Evolutionary conservation across 176 grass and related monocot species (phyloP).

Genomic region (Chloris gayana): DNA sequence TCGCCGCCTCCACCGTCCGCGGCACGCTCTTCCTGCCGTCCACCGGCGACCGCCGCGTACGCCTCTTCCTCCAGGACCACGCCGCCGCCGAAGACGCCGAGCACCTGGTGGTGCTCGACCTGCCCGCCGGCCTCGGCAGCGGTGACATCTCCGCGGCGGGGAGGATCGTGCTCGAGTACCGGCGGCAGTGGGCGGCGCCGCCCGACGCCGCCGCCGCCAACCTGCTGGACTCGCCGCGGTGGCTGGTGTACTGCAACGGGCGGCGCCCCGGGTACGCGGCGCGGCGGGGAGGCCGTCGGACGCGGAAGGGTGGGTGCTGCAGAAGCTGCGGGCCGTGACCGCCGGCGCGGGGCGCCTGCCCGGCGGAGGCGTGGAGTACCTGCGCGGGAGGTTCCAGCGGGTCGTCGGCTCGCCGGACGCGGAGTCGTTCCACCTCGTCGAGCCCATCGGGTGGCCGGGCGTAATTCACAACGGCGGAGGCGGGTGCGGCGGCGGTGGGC

Average conservation of each 20-base stretch:
- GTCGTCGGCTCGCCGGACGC: conserved; percentile 51
- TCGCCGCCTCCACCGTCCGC: conserved; percentile 17
- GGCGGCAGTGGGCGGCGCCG: conserved; percentile 26
- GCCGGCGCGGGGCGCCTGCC: conserved; percentile 52
- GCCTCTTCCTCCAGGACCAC: conserved; percentile 58
- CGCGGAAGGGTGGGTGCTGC: conserved; percentile 49
- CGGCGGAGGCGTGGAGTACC: conserved; percentile 46
- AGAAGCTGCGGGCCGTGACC: conserved; percentile 39
- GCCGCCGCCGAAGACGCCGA: not conserved
- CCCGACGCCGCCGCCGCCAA: not conserved
- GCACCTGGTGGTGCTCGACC: conserved; percentile 49
- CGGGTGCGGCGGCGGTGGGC: conserved; percentile 14
- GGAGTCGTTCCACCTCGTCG: conserved; percentile 59
- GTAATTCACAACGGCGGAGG: not conserved
- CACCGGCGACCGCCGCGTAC: conserved; percentile 42
- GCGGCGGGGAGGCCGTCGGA: conserved; percentile 43
- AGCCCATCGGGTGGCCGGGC: conserved; percentile 41
- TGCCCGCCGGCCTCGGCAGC: conserved; percentile 33
- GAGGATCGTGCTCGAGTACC: conserved; percentile 53
- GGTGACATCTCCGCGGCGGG: conserved; percentile 38
- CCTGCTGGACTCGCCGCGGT: conserved; percentile 46
- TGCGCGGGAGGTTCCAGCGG: conserved; percentile 56
- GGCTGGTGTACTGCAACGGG: conserved; percentile 63
- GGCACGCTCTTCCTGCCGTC: conserved; percentile 60
- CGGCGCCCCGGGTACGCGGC: conserved; percentile 42